Percentiles rank a stretch among this genome's conserved stretches.
Conservation (phyloP, 371 early-diverging fungal genomes). For the Mortierella sp. region DNA sequence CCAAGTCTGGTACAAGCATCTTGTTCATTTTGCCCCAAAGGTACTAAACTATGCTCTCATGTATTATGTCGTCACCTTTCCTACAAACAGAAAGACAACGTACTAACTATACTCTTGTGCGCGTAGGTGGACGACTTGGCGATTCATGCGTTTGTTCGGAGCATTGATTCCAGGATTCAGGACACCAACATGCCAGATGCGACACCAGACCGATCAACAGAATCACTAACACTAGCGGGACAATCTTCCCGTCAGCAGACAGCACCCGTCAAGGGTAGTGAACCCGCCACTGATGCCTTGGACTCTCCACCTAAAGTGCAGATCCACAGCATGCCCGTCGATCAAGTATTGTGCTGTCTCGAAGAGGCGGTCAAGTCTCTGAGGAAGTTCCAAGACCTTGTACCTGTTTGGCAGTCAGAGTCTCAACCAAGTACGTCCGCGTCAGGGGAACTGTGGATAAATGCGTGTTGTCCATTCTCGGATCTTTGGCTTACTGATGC, state of each 20-base stretch:
- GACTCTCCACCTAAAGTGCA: not conserved
- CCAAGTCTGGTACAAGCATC: slow-evolving; percentile 33
- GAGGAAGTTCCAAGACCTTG: slow-evolving; percentile 18
- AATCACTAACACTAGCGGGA: not conserved
- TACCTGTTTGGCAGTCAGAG: slow-evolving; percentile 20
- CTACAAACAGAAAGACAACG: not conserved
- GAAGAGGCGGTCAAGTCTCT: slow-evolving; percentile 28
- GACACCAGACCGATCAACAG: not conserved
- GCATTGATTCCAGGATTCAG: not conserved
- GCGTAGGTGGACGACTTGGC: slow-evolving; percentile 15
- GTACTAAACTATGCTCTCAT: not conserved
- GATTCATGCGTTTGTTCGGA: slow-evolving; percentile 8
- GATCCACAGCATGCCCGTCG: not conserved
- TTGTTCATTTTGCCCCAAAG: slow-evolving; percentile 25
- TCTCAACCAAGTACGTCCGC: slow-evolving; percentile 15
- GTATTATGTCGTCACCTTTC: not conserved
- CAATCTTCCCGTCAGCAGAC: not conserved
- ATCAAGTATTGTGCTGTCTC: not conserved
- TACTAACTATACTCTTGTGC: not conserved
- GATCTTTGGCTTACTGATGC: not conserved
- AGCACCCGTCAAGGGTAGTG: not conserved
- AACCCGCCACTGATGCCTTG: not conserved
- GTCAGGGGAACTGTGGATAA: too few species aligned
- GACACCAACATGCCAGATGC: slow-evolving; percentile 7
- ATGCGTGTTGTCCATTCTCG: too few species aligned